A percentile compares a stretch with the other conserved stretches of the same genome.
Evolutionary conservation across 495 filamentous ascomycete species (phyloP).

Genomic region (Xylona heveae): DNA sequence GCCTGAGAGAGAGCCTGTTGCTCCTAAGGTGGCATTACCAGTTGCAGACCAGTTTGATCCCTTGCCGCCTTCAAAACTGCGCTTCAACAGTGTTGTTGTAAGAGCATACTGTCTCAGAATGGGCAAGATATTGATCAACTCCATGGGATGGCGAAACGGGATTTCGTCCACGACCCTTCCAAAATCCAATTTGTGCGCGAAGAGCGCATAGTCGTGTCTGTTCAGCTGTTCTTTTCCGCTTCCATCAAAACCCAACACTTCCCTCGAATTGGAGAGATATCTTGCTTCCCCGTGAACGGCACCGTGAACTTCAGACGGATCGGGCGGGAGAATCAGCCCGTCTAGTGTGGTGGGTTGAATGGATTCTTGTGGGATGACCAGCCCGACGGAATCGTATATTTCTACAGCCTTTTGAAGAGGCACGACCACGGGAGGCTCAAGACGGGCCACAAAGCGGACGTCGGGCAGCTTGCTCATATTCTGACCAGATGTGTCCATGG

Average conservation of each 20-base stretch:
- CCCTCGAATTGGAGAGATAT: slow-evolving; percentile 13
- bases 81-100: slow-evolving; percentile 35
- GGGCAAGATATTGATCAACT: slow-evolving; percentile 58
- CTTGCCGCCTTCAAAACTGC: too few species aligned
- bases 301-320: slow-evolving; percentile 10
- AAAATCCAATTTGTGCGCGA: slow-evolving; percentile 45
- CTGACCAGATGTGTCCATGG: slow-evolving; percentile 23
- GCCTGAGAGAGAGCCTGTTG: not conserved
- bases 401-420: slow-evolving; percentile 43
- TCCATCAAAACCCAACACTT: slow-evolving; percentile 13
- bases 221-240: slow-evolving; percentile 18
- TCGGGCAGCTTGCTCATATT: slow-evolving; percentile 35
- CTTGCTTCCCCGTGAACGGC: slow-evolving; percentile 15
- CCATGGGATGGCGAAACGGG: slow-evolving; percentile 71
- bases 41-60: slow-evolving; percentile 2
- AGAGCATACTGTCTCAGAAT: slow-evolving; percentile 57
- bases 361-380: slow-evolving; percentile 28
- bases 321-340: slow-evolving; percentile 23
- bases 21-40: not conserved
- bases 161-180: slow-evolving; percentile 47
- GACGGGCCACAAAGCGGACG: slow-evolving; percentile 59
- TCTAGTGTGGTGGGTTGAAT: slow-evolving; percentile 40
- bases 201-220: slow-evolving; percentile 46
- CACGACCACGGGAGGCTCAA: slow-evolving; percentile 67
- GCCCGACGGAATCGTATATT: slow-evolving; percentile 42